Conservation (phyloP, 352 stramenopile species). For the Peronospora farinosa region DNA sequence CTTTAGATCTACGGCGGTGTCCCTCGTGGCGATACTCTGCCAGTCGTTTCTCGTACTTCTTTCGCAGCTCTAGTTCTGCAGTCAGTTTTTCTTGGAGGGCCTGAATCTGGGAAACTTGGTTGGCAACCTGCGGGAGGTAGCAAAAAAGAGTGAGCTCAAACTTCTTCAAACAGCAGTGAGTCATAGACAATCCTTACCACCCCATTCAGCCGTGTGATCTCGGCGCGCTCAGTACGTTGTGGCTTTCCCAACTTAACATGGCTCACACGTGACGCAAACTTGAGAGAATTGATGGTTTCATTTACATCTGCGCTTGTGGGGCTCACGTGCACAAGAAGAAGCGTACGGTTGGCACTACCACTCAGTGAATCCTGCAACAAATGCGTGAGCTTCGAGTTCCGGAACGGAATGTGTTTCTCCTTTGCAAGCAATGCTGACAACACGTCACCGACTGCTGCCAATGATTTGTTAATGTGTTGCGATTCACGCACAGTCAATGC, state of each 20-base stretch:
- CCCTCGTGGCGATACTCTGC: slow-evolving; percentile 72
- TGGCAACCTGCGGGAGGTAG: slow-evolving; percentile 37
- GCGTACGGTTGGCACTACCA: slow-evolving; percentile 33
- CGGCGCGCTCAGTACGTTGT: slow-evolving; percentile 45
- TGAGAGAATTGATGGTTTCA: slow-evolving; percentile 73
- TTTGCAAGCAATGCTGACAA: slow-evolving; percentile 57
- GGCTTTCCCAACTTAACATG: slow-evolving; percentile 35
- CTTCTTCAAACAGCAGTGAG: not conserved
- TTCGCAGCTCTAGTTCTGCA: slow-evolving; percentile 53
- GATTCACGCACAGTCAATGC: slow-evolving; percentile 47
- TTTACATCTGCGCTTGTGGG: slow-evolving; percentile 39
- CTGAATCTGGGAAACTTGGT: slow-evolving; percentile 59
- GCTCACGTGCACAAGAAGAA: slow-evolving; percentile 67
- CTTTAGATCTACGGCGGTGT: slow-evolving; percentile 37
- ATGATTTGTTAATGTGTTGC: slow-evolving; percentile 79
- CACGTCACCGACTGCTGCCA: slow-evolving; percentile 68
- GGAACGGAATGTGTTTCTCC: slow-evolving; percentile 79
- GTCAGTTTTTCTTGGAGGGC: slow-evolving; percentile 61
- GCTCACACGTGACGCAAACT: slow-evolving; percentile 63
- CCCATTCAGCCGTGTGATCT: slow-evolving; percentile 53
- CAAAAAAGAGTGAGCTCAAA: slow-evolving; percentile 4
- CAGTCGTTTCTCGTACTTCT: slow-evolving; percentile 70
- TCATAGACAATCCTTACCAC: slow-evolving; percentile 31
- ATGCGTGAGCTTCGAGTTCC: slow-evolving; percentile 84
- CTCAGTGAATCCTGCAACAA: slow-evolving; percentile 69